Conservation (phyloP, 352 stramenopile genomes). For the Pythium oligandrum region DNA sequence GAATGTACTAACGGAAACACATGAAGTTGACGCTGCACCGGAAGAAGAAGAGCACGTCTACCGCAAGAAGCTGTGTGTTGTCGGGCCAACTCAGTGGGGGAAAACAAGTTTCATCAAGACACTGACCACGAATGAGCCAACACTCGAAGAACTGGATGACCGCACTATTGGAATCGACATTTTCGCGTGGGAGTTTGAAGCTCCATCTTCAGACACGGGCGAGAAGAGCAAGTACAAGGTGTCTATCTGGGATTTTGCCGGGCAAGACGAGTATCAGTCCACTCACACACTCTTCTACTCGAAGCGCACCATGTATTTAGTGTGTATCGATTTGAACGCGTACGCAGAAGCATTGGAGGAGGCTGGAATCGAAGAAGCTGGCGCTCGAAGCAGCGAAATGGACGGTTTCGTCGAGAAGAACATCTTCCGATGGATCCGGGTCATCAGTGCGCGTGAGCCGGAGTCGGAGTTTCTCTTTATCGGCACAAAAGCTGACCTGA, state of each 20-base stretch:
- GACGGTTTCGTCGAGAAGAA: constrained; percentile 10
- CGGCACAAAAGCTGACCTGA: constrained; percentile 14
- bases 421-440: constrained; percentile 16
- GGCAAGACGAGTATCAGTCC: constrained; percentile 11
- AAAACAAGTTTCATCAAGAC: constrained; percentile 35
- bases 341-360: constrained; percentile 4
- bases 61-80: constrained; percentile 25
- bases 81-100: constrained; percentile 23
- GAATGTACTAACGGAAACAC: no score
- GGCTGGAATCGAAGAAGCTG: background rate
- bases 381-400: constrained; percentile 2
- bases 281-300: constrained; percentile 16
- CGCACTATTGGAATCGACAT: constrained; percentile 33
- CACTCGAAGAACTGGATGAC: constrained; percentile 14
- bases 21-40: no score
- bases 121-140: constrained; percentile 8
- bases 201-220: constrained; percentile 2
- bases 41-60: background rate
- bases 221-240: constrained; percentile 5
- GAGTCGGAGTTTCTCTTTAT: constrained; percentile 17
- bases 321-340: constrained; percentile 12
- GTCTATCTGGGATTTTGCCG: constrained; percentile 18
- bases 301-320: constrained; percentile 12
- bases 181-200: constrained; percentile 17
- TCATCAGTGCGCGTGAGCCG: constrained; percentile 8